A percentile compares a stretch with the other conserved stretches of the same genome.
phyloP scores from a whole-genome alignment of 2,329 filamentous ascomycete species.

The Aspergillus sp. region DNA sequence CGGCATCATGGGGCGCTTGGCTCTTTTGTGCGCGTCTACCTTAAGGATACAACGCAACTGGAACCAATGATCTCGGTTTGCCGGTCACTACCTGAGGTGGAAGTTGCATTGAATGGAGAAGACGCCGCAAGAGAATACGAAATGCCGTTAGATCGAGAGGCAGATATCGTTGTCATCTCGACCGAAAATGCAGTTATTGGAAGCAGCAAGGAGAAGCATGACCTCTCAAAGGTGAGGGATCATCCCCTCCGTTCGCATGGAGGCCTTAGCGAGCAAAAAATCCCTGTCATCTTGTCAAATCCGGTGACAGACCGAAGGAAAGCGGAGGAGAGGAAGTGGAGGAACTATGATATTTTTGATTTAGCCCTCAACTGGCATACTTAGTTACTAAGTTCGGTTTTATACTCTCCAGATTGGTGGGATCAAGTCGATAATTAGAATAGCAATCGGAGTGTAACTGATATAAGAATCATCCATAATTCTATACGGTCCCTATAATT shows the following conservation, averaged over 20 bases:
- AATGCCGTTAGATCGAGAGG: not conserved
- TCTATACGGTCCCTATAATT: no score
- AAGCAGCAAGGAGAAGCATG: not conserved
- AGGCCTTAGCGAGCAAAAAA: not conserved
- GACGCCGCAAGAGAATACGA: not conserved
- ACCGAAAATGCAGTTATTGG: not conserved
- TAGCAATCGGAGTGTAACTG: not conserved
- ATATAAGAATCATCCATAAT: no score
- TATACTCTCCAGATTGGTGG: not conserved
- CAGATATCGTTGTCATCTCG: constrained; percentile 1
- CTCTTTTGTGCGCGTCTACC: not conserved
- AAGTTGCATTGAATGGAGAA: not conserved
- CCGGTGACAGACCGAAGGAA: not conserved
- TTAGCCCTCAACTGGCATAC: constrained; percentile 2
- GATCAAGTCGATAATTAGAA: not conserved
- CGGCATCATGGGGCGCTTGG: constrained; percentile 1
- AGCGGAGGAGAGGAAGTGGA: not conserved
- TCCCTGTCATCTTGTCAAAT: not conserved
- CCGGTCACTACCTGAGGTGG: not conserved
- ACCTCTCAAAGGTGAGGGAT: not conserved
- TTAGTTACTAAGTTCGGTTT: not conserved
- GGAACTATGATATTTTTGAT: constrained; percentile 6
- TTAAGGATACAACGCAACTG: not conserved
- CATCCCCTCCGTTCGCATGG: constrained; percentile 2
- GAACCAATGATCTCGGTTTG: not conserved